These are phyloP conservation scores for Suillus decipiens DNA, from an alignment of 768 basidiomycete species.

Conservation along the genomic window DNA sequence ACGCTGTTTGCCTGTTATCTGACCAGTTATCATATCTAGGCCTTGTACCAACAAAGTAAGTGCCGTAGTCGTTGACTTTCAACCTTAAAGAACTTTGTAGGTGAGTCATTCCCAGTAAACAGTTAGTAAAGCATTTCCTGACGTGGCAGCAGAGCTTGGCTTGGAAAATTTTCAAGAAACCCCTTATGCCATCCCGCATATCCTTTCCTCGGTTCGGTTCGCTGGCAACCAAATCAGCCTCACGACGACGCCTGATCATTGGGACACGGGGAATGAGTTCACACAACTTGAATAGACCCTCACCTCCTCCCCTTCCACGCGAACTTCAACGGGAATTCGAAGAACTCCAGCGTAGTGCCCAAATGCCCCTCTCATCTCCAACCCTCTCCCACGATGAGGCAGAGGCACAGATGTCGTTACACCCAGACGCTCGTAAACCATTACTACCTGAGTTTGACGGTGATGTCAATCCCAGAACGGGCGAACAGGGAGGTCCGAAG, in stretches of 20 bases:
- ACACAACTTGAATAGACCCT: slow-evolving; percentile 53
- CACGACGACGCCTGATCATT: background rate
- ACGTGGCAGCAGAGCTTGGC: background rate
- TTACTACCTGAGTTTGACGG: slow-evolving; percentile 75
- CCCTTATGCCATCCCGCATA: slow-evolving; percentile 1
- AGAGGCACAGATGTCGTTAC: slow-evolving; percentile 49
- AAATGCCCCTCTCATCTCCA: slow-evolving; percentile 40
- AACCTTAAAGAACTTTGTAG: background rate
- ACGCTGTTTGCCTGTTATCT: background rate
- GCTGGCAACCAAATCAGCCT: background rate
- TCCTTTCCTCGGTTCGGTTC: background rate
- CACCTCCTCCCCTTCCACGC: slow-evolving; percentile 74
- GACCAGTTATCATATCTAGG: background rate
- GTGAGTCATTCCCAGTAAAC: background rate
- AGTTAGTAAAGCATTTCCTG: background rate
- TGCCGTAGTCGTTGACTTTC: background rate
- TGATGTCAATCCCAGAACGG: slow-evolving; percentile 77
- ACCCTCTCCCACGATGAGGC: slow-evolving; percentile 31
- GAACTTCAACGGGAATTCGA: slow-evolving; percentile 87
- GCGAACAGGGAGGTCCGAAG: slow-evolving; percentile 88
- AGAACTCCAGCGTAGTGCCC: slow-evolving; percentile 68
- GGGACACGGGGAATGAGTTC: slow-evolving; percentile 24
- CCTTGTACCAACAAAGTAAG: background rate
- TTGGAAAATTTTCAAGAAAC: background rate
- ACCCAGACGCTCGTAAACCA: slow-evolving; percentile 69